Evolutionary conservation across 345 rosid species (phyloP), one percentile per base, ranked within the genome.

Genomic region (Heritiera littoralis): DNA sequence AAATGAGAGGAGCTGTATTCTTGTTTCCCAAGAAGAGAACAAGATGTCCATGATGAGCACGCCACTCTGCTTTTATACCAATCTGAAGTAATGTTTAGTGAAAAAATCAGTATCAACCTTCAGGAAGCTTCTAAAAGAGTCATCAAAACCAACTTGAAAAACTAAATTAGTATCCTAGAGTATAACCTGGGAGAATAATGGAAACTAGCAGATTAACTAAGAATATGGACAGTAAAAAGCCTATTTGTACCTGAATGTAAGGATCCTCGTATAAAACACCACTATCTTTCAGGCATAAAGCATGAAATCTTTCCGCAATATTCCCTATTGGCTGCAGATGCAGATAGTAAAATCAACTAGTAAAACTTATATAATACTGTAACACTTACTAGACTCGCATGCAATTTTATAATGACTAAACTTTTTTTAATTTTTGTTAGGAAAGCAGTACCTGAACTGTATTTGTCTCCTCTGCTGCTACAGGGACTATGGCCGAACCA

Each of bases 21-120:
- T 97, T 97, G 92, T 97, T 97, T 80, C 99, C 99, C 87, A 97
- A 83, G 92, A 97, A 97, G 79, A 97, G 95, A 43, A 93, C 91
- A 81, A 97, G 93, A 79, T 94, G 94, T 45, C 98, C 99, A 32
- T 89, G 97, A 77, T 94, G 94, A 65, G 84, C 94, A 78, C 92
- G 86, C 99, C 98, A 94, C 75, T 97, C 99, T 74, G 98, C 98
- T 88, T 97, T 97, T 75, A 94, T 88, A 63, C 99, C 99, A 79
- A 97, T 91, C 99, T 97, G 88, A 67, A 43, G 81, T 32, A 66
- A 82, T 51, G 67, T 85, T 65, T 71, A 67, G 81, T 60, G 73
- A 64, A 30, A 52, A 80, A 81, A 70, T 83, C 54, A 79, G 61
- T n/a, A 11, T 10, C 10, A 13, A 54, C 13, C 17, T 15, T n/a